phyloP scores from a whole-genome alignment of 1,139 yeast species.

The Blastobotrys proliferans region DNA sequence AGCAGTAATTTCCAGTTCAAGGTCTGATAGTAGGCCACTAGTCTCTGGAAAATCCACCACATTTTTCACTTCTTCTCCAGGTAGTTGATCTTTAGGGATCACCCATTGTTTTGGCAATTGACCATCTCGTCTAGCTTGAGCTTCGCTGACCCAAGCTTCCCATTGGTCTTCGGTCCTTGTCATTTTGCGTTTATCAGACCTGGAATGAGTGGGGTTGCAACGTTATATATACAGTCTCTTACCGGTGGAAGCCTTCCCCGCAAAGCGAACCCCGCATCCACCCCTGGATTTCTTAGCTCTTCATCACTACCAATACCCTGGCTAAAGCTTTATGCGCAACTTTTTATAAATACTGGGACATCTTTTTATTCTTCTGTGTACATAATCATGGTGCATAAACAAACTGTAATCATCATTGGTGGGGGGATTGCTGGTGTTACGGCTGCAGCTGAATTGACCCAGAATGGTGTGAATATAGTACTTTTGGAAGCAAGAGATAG shows the following conservation, averaged over 20 bases:
- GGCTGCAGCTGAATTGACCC: conserved; percentile 59
- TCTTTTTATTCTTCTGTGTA: too few relatives aligned
- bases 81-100: conserved; percentile 6
- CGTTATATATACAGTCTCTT: too few relatives aligned
- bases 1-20: conserved; percentile 12
- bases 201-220: not conserved
- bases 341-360: too few relatives aligned
- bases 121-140: conserved; percentile 1
- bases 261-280: too few relatives aligned
- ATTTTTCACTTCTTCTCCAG: conserved; percentile 4
- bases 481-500: conserved; percentile 56
- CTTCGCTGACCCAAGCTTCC: not conserved
- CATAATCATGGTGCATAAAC: conserved; percentile 8
- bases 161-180: not conserved
- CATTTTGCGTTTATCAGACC: not conserved
- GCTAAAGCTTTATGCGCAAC: too few relatives aligned
- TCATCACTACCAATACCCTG: too few relatives aligned
- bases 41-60: conserved; percentile 6
- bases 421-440: conserved; percentile 82
- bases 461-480: conserved; percentile 42
- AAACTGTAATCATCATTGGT: conserved; percentile 38
- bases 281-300: too few relatives aligned
- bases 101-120: conserved; percentile 5
- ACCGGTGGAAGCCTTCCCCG: too few relatives aligned
- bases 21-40: conserved; percentile 7